A percentile compares a stretch with the other conserved stretches of the same genome.
These are phyloP conservation scores for Termitomyces sp. DNA, from an alignment of 768 basidiomycete species.

Conservation along the genomic window DNA sequence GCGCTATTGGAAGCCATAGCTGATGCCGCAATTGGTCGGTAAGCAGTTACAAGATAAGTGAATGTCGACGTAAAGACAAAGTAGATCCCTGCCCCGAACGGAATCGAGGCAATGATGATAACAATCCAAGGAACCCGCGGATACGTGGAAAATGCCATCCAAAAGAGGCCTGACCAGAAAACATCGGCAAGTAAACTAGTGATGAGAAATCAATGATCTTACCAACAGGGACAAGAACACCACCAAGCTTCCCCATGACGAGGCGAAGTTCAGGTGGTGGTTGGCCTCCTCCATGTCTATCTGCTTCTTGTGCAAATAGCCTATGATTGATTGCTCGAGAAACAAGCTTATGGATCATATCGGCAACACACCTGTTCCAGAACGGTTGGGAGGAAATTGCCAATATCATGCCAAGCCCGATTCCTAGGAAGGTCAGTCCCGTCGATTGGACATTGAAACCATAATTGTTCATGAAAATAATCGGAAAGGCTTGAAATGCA, in stretches of 20 bases:
- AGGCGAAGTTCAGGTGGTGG: conserved; percentile 66
- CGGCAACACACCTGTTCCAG: conserved; percentile 47
- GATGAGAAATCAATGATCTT: conserved; percentile 28
- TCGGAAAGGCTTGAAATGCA: conserved; percentile 56
- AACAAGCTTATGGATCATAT: conserved; percentile 16
- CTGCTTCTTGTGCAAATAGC: conserved; percentile 12
- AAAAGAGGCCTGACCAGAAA: conserved; percentile 40
- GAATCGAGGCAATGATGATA: conserved; percentile 57
- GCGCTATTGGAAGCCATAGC: conserved; percentile 66
- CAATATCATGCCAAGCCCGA: conserved; percentile 50
- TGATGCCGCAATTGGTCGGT: conserved; percentile 60
- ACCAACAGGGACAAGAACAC: conserved; percentile 57
- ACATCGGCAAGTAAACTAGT: conserved; percentile 45
- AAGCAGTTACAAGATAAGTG: conserved; percentile 66
- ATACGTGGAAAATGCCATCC: conserved; percentile 54
- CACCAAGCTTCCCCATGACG: conserved; percentile 65
- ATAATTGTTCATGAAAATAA: conserved; percentile 43
- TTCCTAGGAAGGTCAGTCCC: conserved; percentile 56
- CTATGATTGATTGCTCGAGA: not conserved
- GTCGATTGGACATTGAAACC: conserved; percentile 45
- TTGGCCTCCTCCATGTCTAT: conserved; percentile 29
- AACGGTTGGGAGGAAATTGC: conserved; percentile 48
- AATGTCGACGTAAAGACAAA: conserved; percentile 69
- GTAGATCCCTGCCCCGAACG: conserved; percentile 61
- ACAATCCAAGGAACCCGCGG: conserved; percentile 56